These are phyloP conservation scores for Azolla pinnata DNA, from an alignment of 75 land plant species.

Conservation along the genomic window DNA sequence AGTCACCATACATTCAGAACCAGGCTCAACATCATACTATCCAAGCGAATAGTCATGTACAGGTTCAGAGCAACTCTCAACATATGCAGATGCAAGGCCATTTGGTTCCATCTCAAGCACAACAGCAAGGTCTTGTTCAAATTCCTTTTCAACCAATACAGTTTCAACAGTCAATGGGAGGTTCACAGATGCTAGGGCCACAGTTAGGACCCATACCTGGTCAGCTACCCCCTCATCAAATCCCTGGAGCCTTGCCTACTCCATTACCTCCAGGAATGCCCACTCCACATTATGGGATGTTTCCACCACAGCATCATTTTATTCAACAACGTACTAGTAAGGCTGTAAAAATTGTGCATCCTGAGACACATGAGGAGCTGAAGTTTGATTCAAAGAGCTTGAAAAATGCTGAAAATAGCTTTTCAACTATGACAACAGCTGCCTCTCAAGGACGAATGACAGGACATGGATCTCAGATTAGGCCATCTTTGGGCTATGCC, in stretches of 20 bases:
- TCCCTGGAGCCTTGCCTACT: conserved; percentile 32
- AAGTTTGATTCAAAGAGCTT: conserved; percentile 16
- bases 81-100: conserved; percentile 34
- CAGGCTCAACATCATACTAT: too few species aligned
- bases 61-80: conserved; percentile 20
- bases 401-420: conserved; percentile 20
- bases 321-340: conserved; percentile 30
- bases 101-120: conserved; percentile 35
- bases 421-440: too few species aligned
- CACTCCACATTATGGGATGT: conserved; percentile 13
- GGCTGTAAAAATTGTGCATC: conserved; percentile 82
- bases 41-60: too few species aligned
- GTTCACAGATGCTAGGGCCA: conserved; percentile 9
- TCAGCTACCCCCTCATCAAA: conserved; percentile 20
- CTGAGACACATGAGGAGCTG: conserved; percentile 75
- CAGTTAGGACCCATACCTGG: conserved; percentile 15
- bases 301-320: conserved; percentile 38
- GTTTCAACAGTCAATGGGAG: conserved; percentile 26
- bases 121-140: conserved; percentile 44
- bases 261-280: conserved; percentile 34
- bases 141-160: conserved; percentile 36
- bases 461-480: conserved; percentile 40
- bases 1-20: neutral
- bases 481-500: conserved; percentile 27
- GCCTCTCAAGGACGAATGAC: too few species aligned